Conservation (phyloP, 352 stramenopile genomes). For the Phytophthora colocasiae region DNA sequence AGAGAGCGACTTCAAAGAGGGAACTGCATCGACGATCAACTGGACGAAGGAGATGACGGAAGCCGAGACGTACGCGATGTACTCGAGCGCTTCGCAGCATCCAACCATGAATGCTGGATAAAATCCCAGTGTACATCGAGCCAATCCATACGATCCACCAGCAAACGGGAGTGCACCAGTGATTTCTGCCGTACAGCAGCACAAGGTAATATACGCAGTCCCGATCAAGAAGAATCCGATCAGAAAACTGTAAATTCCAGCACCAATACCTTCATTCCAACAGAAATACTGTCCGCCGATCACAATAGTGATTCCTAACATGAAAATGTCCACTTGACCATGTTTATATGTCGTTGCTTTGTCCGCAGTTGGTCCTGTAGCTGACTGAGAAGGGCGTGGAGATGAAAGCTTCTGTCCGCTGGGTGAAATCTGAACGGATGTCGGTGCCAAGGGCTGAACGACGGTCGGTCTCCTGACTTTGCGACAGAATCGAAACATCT, state of each 20-base stretch:
- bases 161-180: constrained; percentile 39
- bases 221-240: constrained; percentile 36
- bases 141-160: constrained; percentile 43
- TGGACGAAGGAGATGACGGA: constrained; percentile 37
- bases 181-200: constrained; percentile 44
- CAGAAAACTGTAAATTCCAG: constrained; percentile 44
- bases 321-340: constrained; percentile 34
- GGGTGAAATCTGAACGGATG: constrained; percentile 9
- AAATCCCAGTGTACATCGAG: constrained; percentile 46
- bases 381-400: background rate
- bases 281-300: constrained; percentile 53
- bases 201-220: constrained; percentile 40
- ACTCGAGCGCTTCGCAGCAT: constrained; percentile 48
- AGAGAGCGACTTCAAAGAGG: constrained; percentile 13
- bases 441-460: constrained; percentile 5
- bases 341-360: constrained; percentile 23
- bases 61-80: constrained; percentile 50
- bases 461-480: background rate
- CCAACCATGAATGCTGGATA: constrained; percentile 47
- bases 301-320: constrained; percentile 49
- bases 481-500: background rate
- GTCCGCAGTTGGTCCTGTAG: background rate
- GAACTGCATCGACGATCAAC: constrained; percentile 37
- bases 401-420: too few species aligned
- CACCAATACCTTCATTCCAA: constrained; percentile 43